Conservation (phyloP, 352 stramenopile species). For the Phytophthora cactorum region DNA sequence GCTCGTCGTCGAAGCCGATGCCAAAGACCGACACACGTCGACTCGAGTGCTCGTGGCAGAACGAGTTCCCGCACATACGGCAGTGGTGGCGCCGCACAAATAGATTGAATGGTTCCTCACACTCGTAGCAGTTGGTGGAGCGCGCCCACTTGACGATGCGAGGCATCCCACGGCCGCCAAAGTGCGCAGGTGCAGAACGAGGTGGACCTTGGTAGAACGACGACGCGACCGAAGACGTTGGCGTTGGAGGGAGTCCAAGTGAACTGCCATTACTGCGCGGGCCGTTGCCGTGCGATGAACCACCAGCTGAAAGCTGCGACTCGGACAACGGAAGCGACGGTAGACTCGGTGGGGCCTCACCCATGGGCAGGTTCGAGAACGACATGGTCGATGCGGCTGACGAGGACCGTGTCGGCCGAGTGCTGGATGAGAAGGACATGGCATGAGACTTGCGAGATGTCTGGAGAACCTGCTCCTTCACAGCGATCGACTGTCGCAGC, state of each 20-base stretch:
- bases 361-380: conserved; percentile 38
- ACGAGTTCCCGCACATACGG: conserved; percentile 88
- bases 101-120: conserved; percentile 81
- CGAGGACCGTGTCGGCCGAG: conserved; percentile 67
- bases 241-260: conserved; percentile 35
- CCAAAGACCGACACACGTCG: conserved; percentile 73
- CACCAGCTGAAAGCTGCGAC: conserved; percentile 46
- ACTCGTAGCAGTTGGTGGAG: conserved; percentile 86
- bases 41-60: conserved; percentile 88
- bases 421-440: conserved; percentile 72
- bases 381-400: conserved; percentile 68
- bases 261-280: conserved; percentile 35
- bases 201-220: conserved; percentile 45
- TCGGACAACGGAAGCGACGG: conserved; percentile 51
- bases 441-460: conserved; percentile 56
- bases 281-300: conserved; percentile 36
- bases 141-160: conserved; percentile 85
- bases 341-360: conserved; percentile 42
- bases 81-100: conserved; percentile 88
- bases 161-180: conserved; percentile 45
- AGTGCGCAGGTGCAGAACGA: conserved; percentile 33
- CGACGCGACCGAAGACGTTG: conserved; percentile 34
- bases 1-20: conserved; percentile 85
- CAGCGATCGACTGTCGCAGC: too few relatives aligned
- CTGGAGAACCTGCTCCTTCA: too few relatives aligned